These are phyloP conservation scores for Theobroma cacao DNA, from an alignment of 345 rosid species.

Conservation along the genomic window DNA sequence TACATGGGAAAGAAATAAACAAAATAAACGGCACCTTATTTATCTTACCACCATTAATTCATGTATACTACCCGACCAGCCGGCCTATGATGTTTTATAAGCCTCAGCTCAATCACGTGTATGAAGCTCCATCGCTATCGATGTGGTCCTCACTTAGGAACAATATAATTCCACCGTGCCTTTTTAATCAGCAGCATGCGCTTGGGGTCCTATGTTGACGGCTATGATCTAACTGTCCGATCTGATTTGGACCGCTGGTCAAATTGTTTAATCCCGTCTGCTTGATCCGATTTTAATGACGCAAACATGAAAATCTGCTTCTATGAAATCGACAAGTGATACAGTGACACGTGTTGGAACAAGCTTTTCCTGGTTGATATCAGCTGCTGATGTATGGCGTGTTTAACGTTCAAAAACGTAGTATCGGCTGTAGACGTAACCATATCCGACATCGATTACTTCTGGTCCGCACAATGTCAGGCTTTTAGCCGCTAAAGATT, in stretches of 20 bases:
- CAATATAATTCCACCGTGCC: neutral
- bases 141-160: neutral
- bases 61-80: neutral
- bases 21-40: neutral
- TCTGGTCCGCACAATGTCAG: conserved; percentile 45
- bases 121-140: neutral
- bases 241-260: neutral
- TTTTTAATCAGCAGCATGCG: neutral
- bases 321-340: neutral
- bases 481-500: conserved; percentile 25
- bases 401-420: neutral
- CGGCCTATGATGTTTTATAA: conserved; percentile 4
- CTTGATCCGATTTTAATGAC: neutral
- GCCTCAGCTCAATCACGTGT: neutral
- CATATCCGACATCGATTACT: conserved; percentile 35
- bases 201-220: neutral
- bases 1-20: too few relatives aligned
- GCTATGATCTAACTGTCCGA: neutral
- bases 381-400: neutral
- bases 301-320: neutral
- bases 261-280: neutral
- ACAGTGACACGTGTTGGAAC: neutral
- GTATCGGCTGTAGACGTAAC: conserved; percentile 12
- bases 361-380: neutral
- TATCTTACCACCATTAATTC: too few relatives aligned